Conservation (phyloP, 805 yeast species). For the Wickerhamiella vanderwaltii region DNA sequence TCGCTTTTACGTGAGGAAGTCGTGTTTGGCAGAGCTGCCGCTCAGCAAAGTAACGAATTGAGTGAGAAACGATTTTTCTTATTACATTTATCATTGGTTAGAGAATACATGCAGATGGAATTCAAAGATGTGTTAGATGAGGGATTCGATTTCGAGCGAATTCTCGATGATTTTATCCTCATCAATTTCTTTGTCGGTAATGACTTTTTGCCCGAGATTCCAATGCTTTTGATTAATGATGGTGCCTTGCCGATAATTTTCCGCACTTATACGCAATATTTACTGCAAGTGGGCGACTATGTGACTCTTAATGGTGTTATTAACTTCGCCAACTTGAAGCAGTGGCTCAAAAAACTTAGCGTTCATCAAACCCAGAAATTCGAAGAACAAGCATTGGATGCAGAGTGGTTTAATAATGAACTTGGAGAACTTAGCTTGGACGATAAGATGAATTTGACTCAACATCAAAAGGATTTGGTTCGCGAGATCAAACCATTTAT, state of each 20-base stretch:
- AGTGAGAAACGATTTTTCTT: slow-evolving; percentile 71
- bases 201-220: slow-evolving; percentile 93
- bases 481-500: slow-evolving; percentile 35
- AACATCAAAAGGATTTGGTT: slow-evolving; percentile 39
- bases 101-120: slow-evolving; percentile 86
- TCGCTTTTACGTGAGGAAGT: slow-evolving; percentile 93
- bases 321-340: slow-evolving; percentile 54
- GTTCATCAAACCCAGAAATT: slow-evolving; percentile 76
- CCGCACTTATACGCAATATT: slow-evolving; percentile 73
- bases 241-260: slow-evolving; percentile 93
- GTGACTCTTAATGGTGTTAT: slow-evolving; percentile 73
- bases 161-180: slow-evolving; percentile 83
- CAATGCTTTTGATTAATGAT: slow-evolving; percentile 82
- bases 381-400: slow-evolving; percentile 67
- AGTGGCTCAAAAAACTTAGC: slow-evolving; percentile 66
- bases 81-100: slow-evolving; percentile 70
- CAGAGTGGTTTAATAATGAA: slow-evolving; percentile 83
- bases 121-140: slow-evolving; percentile 53
- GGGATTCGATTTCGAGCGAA: slow-evolving; percentile 71
- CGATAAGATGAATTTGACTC: slow-evolving; percentile 45
- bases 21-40: slow-evolving; percentile 51
- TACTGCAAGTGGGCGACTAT: slow-evolving; percentile 68
- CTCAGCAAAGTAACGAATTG: slow-evolving; percentile 35
- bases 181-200: slow-evolving; percentile 93
- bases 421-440: slow-evolving; percentile 56